Evolutionary conservation across 2,329 filamentous ascomycete species (phyloP), one percentile per base, ranked within the genome.

Genomic region (Talaromyces funiculosus): DNA sequence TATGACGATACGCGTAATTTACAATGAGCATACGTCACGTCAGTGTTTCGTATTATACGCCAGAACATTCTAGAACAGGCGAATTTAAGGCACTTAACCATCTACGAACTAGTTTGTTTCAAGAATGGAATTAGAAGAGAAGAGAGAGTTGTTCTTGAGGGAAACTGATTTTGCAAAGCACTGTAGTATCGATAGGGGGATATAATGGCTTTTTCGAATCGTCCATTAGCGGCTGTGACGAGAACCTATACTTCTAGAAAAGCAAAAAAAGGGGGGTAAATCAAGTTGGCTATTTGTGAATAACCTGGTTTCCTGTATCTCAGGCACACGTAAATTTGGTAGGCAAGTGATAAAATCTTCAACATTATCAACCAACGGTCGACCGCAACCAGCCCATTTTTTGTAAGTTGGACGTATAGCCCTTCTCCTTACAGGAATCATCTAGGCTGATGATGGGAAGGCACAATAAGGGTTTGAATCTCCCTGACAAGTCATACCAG

Each of bases 381-480:
- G n/a, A 20, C 38, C 38, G 38, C n/a, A 42, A 42, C 38, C 38
- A 18, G 3, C 43, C 43, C 18, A 16, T 14, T 47, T 47, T 47
- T 26, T 29, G 20, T n/a, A 26, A 24, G 43, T 29, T n/a, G 43
- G 22, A 47, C 14, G 43, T 47, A 47, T 47, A 29, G 26, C n/a
- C 1, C 43, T 55, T 16, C 53, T 55, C 4, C 35, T 42, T 26
- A 18, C 18, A 42, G 37, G 7, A 55, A 55, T 55, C 12, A 53
- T 33, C 40, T 37, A 55, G 14, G 43, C 43, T 47, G 43, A 29
- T 29, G 24, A 16, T 47, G 43, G 43, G 12, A 47, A 47, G 8
- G 31, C 22, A 35, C 49, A 60, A 51, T 60, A 60, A 40, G 58
- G 58, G 18, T 55, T 60, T 14, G 58, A 37, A 38, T 29, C 58